These are phyloP conservation scores for Mollisiaceae sp. DNA, from an alignment of 2,329 filamentous ascomycete species.

Conservation along the genomic window DNA sequence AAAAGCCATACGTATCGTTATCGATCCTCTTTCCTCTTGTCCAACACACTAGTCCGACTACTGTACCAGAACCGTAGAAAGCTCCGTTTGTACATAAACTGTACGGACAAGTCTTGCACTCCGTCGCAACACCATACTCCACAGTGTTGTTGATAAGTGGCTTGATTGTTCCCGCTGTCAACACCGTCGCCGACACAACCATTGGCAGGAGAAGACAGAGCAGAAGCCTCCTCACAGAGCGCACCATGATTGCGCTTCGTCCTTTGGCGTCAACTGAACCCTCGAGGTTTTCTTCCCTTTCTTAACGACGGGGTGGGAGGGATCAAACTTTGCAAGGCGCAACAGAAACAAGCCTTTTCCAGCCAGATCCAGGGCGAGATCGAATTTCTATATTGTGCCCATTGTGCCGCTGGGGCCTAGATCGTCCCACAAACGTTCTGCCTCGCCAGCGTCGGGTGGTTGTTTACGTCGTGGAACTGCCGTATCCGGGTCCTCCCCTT, in stretches of 20 bases:
- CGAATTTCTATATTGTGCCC: background rate
- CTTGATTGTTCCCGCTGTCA: slow-evolving; percentile 17
- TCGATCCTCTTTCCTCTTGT: slow-evolving; percentile 30
- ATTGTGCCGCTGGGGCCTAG: slow-evolving; percentile 1
- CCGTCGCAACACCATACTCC: slow-evolving; percentile 28
- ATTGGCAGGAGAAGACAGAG: background rate
- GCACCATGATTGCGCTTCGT: slow-evolving; percentile 1
- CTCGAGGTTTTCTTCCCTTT: background rate
- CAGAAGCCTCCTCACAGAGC: background rate
- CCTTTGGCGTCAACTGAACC: background rate
- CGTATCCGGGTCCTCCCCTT: background rate
- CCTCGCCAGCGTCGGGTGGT: background rate
- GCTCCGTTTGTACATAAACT: slow-evolving; percentile 31
- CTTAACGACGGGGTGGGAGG: no score
- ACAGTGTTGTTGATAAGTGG: slow-evolving; percentile 31
- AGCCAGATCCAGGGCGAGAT: slow-evolving; percentile 4
- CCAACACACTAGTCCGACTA: slow-evolving; percentile 30
- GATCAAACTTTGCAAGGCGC: background rate
- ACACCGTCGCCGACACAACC: background rate
- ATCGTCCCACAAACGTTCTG: slow-evolving; percentile 1
- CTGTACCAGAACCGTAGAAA: slow-evolving; percentile 24
- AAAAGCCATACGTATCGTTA: slow-evolving; percentile 28
- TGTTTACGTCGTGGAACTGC: slow-evolving; percentile 14
- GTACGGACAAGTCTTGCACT: slow-evolving; percentile 36
- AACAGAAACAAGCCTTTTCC: background rate